These are phyloP conservation scores for Flammula alnicola DNA, from an alignment of 1,284 basidiomycete species.

Conservation along the genomic window DNA sequence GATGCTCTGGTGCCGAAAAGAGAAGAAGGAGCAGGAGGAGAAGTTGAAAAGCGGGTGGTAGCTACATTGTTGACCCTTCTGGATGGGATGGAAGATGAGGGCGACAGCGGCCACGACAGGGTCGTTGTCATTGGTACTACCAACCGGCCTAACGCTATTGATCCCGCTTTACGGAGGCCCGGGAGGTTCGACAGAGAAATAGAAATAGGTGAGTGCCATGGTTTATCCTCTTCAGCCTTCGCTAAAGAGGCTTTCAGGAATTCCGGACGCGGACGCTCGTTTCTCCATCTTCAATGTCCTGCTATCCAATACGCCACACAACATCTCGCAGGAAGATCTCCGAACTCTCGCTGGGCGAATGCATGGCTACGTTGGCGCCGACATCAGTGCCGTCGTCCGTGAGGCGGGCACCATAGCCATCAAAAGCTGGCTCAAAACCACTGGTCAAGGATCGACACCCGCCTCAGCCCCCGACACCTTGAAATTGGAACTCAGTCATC, in stretches of 20 bases:
- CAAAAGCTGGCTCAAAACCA: conserved; percentile 71
- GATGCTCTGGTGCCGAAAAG: conserved; percentile 92
- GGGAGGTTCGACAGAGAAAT: conserved; percentile 97
- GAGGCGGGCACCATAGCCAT: conserved; percentile 93
- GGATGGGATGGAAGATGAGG: conserved; percentile 85
- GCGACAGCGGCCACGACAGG: conserved; percentile 47
- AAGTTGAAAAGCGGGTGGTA: conserved; percentile 96
- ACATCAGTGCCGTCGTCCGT: conserved; percentile 89
- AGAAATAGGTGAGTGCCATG: conserved; percentile 76
- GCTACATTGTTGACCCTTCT: conserved; percentile 94
- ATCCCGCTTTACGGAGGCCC: conserved; percentile 92
- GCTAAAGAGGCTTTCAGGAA: conserved; percentile 52
- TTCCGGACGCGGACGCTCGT: conserved; percentile 87
- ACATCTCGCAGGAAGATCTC: conserved; percentile 66
- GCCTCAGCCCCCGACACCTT: conserved; percentile 35
- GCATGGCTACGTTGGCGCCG: conserved; percentile 98
- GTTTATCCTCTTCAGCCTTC: conserved; percentile 5
- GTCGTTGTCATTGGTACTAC: conserved; percentile 98
- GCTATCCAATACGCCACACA: conserved; percentile 81
- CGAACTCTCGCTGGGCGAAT: conserved; percentile 75
- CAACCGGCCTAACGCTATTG: conserved; percentile 96
- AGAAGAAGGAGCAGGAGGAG: conserved; percentile 87
- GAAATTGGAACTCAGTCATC: conserved; percentile 64
- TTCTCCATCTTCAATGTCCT: conserved; percentile 85
- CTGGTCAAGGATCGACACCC: conserved; percentile 24